Base-by-base conservation (phyloP, 2,329 filamentous ascomycete species). In the Amauroascus verrucosus region DNA sequence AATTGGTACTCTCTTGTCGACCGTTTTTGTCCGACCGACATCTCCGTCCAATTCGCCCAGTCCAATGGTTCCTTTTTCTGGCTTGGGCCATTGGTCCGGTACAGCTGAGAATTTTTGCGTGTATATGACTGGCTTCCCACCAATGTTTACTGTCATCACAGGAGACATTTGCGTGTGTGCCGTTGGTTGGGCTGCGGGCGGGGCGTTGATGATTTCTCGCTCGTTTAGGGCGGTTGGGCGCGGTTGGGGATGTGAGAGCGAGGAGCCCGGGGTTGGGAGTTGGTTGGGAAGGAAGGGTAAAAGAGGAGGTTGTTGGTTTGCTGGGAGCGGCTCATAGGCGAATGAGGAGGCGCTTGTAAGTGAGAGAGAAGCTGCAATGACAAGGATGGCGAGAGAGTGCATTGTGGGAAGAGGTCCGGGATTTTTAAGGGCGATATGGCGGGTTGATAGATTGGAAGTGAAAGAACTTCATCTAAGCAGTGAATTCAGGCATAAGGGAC, bases 61-160 rank as follows among this genome's bases (percentile, higher is more conserved):
- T 6, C 65, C 67, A 43, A 69, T 66, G 6, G 59, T 54, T 8
- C 63, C 65, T 6, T 50, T 58, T 11, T 56, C 59, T 2, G 65
- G 61, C 7, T 56, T 57, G 14, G 63, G 58, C 64, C 63, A 66
- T 49, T 66, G 65, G 49, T 66, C 63, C 3, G 63, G 60, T 11
- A 65, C 56, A 6, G 56, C 54, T 6, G 61, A 46, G 48, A 66
- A 66, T 16, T 55, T 59, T 48, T 66, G 63, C 6, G 61, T 63
- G 41, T 62, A 65, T 5, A 61, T 47, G 9, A 61, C 55, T 18
- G 55, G 58, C 14, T 60, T 54, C 14, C 57, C 55, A 11, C 55
- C 51, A 8, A 57, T 46, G 13, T 59, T 53, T 45, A 62, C 56
- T 11, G 60, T 62, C 30, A 65, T 67, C 20, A 66, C 61, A 6